Conservation (phyloP, 2,329 filamentous ascomycete species). For the Pyrenophora seminiperda region DNA sequence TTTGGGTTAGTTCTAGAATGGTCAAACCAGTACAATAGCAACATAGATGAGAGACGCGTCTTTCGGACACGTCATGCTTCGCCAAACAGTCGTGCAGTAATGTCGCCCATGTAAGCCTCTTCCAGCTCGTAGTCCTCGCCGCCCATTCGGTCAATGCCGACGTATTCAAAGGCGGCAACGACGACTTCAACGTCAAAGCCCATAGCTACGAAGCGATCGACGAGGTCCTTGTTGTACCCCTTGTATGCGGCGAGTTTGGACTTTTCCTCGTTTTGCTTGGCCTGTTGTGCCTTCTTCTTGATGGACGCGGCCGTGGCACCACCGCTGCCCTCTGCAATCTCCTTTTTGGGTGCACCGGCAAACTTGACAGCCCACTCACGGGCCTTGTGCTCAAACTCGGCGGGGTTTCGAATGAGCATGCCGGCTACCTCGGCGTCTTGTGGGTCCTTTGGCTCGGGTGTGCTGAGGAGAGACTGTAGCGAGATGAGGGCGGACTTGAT, state of each 20-base stretch:
- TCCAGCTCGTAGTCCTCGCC: conserved; percentile 86
- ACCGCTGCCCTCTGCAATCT: conserved; percentile 60
- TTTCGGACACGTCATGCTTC: conserved; percentile 59
- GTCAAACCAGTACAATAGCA: background rate
- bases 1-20: background rate
- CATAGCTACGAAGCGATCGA: conserved; percentile 87
- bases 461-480: conserved; percentile 88
- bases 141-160: conserved; percentile 78
- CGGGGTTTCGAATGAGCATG: conserved; percentile 81
- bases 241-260: conserved; percentile 68
- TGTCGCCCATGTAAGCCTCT: conserved; percentile 86
- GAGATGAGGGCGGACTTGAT: conserved; percentile 95
- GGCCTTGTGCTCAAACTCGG: conserved; percentile 79
- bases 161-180: conserved; percentile 79
- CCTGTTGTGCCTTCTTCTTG: conserved; percentile 59
- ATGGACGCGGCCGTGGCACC: conserved; percentile 60
- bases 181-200: conserved; percentile 89
- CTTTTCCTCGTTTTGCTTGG: conserved; percentile 64
- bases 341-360: conserved; percentile 72
- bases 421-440: conserved; percentile 94
- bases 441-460: conserved; percentile 92
- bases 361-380: conserved; percentile 88
- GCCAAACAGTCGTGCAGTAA: conserved; percentile 82
- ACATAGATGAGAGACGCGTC: background rate
- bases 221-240: conserved; percentile 82